Conservation (phyloP, 352 stramenopile genomes). For the Phytopythium mirpurense region DNA sequence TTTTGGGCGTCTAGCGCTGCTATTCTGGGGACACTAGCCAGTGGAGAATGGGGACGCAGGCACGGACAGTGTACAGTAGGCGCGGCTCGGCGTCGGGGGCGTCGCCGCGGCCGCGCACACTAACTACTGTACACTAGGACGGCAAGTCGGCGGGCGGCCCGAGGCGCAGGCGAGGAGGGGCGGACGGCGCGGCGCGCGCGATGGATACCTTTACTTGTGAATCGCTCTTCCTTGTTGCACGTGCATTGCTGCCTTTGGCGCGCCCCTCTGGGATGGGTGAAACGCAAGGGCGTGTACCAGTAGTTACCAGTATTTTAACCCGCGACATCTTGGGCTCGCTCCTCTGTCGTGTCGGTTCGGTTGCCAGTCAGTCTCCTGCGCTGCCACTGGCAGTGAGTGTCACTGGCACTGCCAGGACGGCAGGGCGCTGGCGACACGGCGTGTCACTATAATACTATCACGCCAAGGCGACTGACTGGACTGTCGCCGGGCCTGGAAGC, state of each 20-base stretch:
- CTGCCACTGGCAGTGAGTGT: too few species aligned
- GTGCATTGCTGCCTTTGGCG: background rate
- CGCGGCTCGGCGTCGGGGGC: background rate
- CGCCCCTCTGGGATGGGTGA: background rate
- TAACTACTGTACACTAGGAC: constrained; percentile 7
- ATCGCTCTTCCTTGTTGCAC: background rate
- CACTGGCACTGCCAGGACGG: too few species aligned
- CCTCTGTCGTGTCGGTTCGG: too few species aligned
- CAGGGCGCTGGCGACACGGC: too few species aligned
- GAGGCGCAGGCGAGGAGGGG: background rate
- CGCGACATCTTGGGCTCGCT: too few species aligned
- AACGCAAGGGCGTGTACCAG: too few species aligned
- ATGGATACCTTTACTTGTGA: constrained; percentile 6
- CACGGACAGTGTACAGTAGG: constrained; percentile 6
- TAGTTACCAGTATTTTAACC: too few species aligned
- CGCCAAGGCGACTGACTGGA: too few species aligned
- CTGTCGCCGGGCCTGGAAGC: too few species aligned
- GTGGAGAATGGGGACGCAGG: background rate
- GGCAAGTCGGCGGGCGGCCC: background rate
- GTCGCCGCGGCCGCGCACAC: background rate
- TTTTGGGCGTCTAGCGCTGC: constrained; percentile 60
- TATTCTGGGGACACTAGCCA: background rate
- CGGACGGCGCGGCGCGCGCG: background rate
- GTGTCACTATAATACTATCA: too few species aligned
- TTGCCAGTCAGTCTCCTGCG: too few species aligned